These are phyloP conservation scores for Mycena amicta DNA, from an alignment of 768 basidiomycete genomes.

Conservation along the genomic window DNA sequence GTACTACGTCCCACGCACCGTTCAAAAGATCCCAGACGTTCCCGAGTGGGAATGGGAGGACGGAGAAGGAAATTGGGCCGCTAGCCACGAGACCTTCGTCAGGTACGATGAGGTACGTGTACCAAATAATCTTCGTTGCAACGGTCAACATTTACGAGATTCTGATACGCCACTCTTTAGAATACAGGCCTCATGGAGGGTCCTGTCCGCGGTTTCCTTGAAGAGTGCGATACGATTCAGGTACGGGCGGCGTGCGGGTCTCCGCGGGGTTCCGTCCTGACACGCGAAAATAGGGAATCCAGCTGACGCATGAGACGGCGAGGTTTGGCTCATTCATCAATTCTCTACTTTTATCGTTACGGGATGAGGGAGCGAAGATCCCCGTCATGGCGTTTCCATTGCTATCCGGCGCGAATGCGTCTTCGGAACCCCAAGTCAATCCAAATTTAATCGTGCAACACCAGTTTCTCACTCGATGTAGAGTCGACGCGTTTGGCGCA, in stretches of 20 bases:
- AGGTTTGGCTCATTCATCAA: constrained; percentile 68
- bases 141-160: background rate
- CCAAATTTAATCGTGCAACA: background rate
- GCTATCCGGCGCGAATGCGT: constrained; percentile 50
- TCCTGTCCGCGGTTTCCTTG: constrained; percentile 64
- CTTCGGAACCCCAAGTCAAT: constrained; percentile 8
- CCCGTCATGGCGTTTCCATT: constrained; percentile 59
- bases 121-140: background rate
- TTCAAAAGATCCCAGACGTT: constrained; percentile 64
- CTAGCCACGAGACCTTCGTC: constrained; percentile 52
- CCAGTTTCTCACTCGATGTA: background rate
- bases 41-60: constrained; percentile 50
- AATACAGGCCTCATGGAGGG: constrained; percentile 70
- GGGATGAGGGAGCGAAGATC: constrained; percentile 71
- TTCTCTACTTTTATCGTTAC: constrained; percentile 59
- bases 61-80: constrained; percentile 56
- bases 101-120: constrained; percentile 56
- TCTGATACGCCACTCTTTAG: constrained; percentile 35
- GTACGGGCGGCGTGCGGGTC: constrained; percentile 42
- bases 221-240: constrained; percentile 78
- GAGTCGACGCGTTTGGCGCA: constrained; percentile 34
- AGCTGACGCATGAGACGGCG: constrained; percentile 62
- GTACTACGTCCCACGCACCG: constrained; percentile 63
- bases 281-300: constrained; percentile 55
- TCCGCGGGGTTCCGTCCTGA: background rate